Conservation (phyloP, 129 eudicot genomes). For the Artemisia annua region DNA sequence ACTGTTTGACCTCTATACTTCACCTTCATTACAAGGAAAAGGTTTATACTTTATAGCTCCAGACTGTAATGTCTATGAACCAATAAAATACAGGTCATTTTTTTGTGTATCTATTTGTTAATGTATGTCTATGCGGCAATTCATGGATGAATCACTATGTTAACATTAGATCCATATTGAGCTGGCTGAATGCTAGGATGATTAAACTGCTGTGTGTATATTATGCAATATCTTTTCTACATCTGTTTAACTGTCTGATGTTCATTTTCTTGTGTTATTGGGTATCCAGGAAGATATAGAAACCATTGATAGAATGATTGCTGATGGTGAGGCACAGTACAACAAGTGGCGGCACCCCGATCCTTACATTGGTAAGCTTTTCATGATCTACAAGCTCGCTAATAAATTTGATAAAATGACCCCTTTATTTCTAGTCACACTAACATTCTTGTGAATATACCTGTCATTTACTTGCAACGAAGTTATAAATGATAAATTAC, state of each 20-base stretch:
- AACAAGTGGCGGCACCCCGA: constrained; percentile 96
- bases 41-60: not conserved
- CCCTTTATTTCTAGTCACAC: not conserved
- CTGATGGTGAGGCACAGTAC: constrained; percentile 78
- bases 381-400: no score
- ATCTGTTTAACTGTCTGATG: constrained; percentile 20
- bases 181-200: not conserved
- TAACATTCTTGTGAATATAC: not conserved
- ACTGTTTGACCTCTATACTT: not conserved
- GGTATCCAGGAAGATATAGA: constrained; percentile 76
- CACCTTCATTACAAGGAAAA: not conserved
- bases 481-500: constrained; percentile 6
- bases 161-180: not conserved
- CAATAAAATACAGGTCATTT: not conserved
- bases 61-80: not conserved
- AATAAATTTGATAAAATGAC: not conserved
- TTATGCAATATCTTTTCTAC: constrained; percentile 1
- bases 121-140: not conserved
- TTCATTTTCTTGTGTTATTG: constrained; percentile 12
- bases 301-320: constrained; percentile 86
- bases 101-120: not conserved
- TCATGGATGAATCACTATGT: not conserved
- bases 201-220: not conserved
- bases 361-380: constrained; percentile 81
- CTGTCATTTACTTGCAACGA: not conserved